phyloP scores from a whole-genome alignment of 768 basidiomycete species.

The Exsudoporus frostii region DNA sequence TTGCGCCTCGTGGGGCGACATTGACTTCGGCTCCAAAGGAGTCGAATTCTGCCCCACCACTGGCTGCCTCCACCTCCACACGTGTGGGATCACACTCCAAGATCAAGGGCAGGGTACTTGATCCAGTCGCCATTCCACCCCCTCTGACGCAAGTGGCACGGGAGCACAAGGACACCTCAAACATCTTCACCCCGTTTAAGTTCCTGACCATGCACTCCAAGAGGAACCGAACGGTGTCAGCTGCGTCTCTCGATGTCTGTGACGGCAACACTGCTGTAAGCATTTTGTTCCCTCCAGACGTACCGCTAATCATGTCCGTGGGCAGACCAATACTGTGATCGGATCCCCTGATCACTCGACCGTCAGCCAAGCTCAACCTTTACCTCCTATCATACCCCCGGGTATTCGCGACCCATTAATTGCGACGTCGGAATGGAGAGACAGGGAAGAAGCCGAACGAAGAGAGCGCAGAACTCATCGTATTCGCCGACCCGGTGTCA shows the following conservation, averaged over 20 bases:
- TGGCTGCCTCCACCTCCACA: slow-evolving; percentile 1
- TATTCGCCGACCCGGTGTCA: slow-evolving; percentile 59
- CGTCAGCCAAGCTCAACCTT: slow-evolving; percentile 53
- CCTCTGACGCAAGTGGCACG: slow-evolving; percentile 29
- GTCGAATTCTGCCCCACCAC: neutral
- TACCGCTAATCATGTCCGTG: slow-evolving; percentile 3
- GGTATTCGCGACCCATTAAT: slow-evolving; percentile 59
- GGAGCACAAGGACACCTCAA: slow-evolving; percentile 41
- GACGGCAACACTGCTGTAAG: slow-evolving; percentile 74
- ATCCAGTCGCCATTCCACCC: slow-evolving; percentile 30
- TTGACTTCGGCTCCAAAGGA: slow-evolving; percentile 19
- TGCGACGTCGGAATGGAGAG: slow-evolving; percentile 71
- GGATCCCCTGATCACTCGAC: slow-evolving; percentile 74
- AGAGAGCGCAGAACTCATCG: slow-evolving; percentile 37
- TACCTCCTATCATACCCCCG: slow-evolving; percentile 44
- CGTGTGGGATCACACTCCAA: slow-evolving; percentile 16
- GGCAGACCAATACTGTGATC: slow-evolving; percentile 64
- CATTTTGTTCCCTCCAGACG: neutral
- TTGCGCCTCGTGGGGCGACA: slow-evolving; percentile 14
- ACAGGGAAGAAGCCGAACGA: slow-evolving; percentile 54
- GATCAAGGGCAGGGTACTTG: slow-evolving; percentile 15
- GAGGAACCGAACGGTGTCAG: slow-evolving; percentile 65
- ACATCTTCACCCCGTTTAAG: slow-evolving; percentile 61
- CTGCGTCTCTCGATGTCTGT: slow-evolving; percentile 72
- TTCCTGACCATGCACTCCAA: slow-evolving; percentile 49